Evolutionary conservation across 164 flowering plant genomes (phyloP).

Genomic region (Magnolia officinalis): DNA sequence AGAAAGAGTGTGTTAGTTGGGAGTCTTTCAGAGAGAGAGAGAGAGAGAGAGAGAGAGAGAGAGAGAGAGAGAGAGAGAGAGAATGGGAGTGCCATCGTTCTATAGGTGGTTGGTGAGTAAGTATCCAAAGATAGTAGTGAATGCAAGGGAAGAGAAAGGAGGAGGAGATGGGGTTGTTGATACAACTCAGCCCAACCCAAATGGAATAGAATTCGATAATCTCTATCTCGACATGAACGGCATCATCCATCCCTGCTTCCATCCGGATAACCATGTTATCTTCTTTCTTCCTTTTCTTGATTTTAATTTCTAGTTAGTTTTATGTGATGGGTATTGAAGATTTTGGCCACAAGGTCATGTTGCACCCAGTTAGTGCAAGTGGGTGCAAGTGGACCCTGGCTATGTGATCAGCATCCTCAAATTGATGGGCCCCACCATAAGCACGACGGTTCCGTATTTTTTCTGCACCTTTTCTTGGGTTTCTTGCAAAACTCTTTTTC

Average conservation of each 20-base stretch:
- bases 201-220: slow-evolving; percentile 51
- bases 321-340: no score
- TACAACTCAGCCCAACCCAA: slow-evolving; percentile 32
- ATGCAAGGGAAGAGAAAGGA: slow-evolving; percentile 25
- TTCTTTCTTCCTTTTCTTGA: not conserved
- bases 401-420: no score
- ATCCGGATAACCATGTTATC: slow-evolving; percentile 31
- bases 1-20: no score
- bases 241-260: slow-evolving; percentile 61
- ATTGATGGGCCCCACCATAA: no score
- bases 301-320: not conserved
- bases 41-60: no score
- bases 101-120: slow-evolving; percentile 40
- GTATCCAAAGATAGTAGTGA: slow-evolving; percentile 33
- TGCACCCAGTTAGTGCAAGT: no score
- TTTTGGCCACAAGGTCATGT: no score
- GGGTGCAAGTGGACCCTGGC: no score
- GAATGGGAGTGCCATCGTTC: slow-evolving; percentile 46
- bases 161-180: slow-evolving; percentile 2
- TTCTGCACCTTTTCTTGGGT: no score
- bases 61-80: slow-evolving; percentile 3
- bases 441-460: no score
- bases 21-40: no score
- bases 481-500: no score
- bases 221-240: slow-evolving; percentile 59